Evolutionary conservation across 1,284 basidiomycete species (phyloP), one percentile per base, ranked within the genome.

Genomic region (Afroboletus lepidellus): DNA sequence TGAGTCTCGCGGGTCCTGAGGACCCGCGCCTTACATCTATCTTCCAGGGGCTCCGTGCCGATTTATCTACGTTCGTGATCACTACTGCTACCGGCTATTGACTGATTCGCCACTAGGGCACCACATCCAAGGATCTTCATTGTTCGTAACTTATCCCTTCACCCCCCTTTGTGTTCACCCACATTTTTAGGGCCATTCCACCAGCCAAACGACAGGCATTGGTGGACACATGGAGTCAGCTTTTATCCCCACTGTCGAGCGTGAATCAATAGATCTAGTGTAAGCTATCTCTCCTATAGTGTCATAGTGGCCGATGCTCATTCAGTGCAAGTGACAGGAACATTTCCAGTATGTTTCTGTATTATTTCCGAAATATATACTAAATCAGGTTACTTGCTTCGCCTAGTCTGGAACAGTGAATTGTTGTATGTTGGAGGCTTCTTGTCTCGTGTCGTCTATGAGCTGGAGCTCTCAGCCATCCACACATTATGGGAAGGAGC

Each of bases 201-300:
- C 48, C 18, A 18, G 80, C 23, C 95, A 99, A 72, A 96, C 93
- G 5, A 97, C 94, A 2, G 93, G 94, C 41, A 84, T 96, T 36
- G 92, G 43, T 16, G 53, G 53, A 7, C 53, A 54, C 32, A 54
- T 54, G 53, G 53, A 33, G 5, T 49, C 53, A 2, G 78, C 94
- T 8, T 98, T 98, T 67, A 96, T 98, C 55, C 94, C 94, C 1
- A 99, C 95, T 0, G 95, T 99, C 4, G 95, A 98, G 71, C 83
- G 96, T 56, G 96, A 98, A 72, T 92, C 90, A 0, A 87, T 98
- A 55, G 94, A 97, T 70, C 73, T 94, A 9, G 86, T 43, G 53
- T 54, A 36, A 34, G 53, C 18, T 16, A 18, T 23, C 6, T 16
- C 2, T 20, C 13, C 5, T 13, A 16, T 13, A 30, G 11, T 30